Base-by-base conservation (phyloP, 148 eudicot species). In the Amaranthus palmeri region DNA sequence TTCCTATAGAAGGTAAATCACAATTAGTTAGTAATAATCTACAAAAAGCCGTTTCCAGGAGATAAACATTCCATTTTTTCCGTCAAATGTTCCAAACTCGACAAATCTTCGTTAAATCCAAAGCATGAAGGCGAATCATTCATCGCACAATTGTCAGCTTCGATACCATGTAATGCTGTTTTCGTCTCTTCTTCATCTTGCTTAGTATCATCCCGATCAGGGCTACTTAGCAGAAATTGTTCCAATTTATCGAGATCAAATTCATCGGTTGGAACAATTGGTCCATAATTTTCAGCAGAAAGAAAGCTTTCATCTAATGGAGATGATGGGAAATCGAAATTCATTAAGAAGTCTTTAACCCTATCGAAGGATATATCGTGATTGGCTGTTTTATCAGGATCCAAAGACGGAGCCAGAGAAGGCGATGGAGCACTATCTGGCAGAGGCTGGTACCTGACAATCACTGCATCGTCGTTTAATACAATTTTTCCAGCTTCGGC, bases 381-480 rank as follows among this genome's bases (percentile, higher is more conserved):
- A 2, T 81, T 90, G 75, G 84, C 54, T 0, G 65, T 41, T 3
- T 72, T 76, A 50, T 84, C 86, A 2, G 83, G 72, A 67, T 67
- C 71, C 11, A 78, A 48, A 10, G 67, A 15, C 46, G 84, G 81
- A n/a, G 69, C 41, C 42, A 54, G 10, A 46, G 61, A 57, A 25
- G 36, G 36, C 58, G 67, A 71, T 6, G 74, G 40, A 41, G 81
- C 70, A 61, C 77, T 79, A 53, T 72, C 79, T 14, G 72, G 52
- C 13, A 78, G 85, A 12, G 82, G 86, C 81, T 83, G 89, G 77
- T 92, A 92, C 65, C 78, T 85, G 17, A 92, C 88, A 54, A 89
- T 83, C 65, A 69, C 72, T 36, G 87, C 79, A 62, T 92, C 96
- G 14, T 77, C 74, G 64, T 83, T 70, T 4, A 57, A 62, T 2